Evolutionary conservation across 495 filamentous ascomycete species (phyloP), one percentile per base, ranked within the genome.

Genomic region (Penicillium coffeae): DNA sequence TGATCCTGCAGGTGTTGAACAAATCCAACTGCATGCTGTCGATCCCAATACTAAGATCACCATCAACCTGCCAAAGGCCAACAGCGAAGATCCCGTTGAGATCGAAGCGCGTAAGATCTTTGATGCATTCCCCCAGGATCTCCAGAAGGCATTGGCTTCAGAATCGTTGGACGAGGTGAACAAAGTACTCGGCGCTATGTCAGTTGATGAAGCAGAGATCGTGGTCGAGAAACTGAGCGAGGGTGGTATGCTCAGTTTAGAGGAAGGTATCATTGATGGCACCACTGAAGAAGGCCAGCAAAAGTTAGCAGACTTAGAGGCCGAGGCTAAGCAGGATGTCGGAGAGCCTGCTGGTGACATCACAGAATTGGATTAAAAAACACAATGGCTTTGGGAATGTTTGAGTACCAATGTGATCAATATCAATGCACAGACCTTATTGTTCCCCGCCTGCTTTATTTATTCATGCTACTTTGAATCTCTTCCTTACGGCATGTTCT

Each of bases 1-100:
- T 42, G 82, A 75, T 27, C 81, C 82, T 12, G 79, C 75, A 9
- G 87, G 85, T 8, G 87, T 94, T n/a, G 92, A 97, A 72, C 92
- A 96, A 63, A 97, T 98, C 57, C 93, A 98, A 70, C 75, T 98
- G 18, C 93, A 98, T 63, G 91, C 93, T 13, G 90, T 97, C 18
- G 90, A 97, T 58, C 91, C 92, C 10, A 88, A 87, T 48, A 96
- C 93, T 2, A 83, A 84, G 42, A 97, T 98, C 60, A 90, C 88
- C 67, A 96, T 98, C 69, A 79, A 69, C 32, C 83, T 96, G 10
- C 81, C 88, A 9, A 62, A 72, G 12, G 58, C 70, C 16, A 71
- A 77, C 38, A 87, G 82, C 56, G 71, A 79, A 9, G 87, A 91
- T 18, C 77, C 80, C 12, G 78, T 71, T 12, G 85, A 82, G 54